Evolutionary conservation across 129 eudicot species (phyloP), one percentile per base, ranked within the genome.

Genomic region (Rutidosis leptorrhynchoides): DNA sequence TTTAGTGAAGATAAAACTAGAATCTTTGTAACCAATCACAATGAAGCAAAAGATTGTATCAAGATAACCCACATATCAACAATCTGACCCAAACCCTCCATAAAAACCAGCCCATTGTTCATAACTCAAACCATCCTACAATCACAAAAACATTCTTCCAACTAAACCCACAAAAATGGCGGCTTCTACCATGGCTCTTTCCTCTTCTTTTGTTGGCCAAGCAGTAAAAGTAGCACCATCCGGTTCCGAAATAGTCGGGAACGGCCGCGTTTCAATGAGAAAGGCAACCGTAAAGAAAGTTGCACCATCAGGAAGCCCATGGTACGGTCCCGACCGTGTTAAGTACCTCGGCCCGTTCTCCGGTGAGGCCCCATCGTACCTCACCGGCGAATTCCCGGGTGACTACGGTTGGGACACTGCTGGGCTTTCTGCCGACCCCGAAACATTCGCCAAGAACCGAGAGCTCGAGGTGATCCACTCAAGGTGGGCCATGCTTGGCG

Each of bases 401-500:
- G 80, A 76, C 70, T 76, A 76, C 70, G 80, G 80, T 15, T 76
- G 80, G 80, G 80, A 76, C 80, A 76, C 80, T 11, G 80, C 80
- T 0, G 80, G 80, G 40, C 80, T 76, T 5, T 76, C 80, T 3
- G 80, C 80, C 1, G 80, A 76, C 22, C 80, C 80, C 1, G 80
- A 76, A 7, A 76, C 80, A 0, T 76, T 76, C 64, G 75, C 80
- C 57, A 76, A 76, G 80, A 76, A 76, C 80, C 80, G 80, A 4
- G 80, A 76, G 75, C 80, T 76, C 19, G 80, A 76, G 60, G 80
- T 76, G 23, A 76, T 76, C 77, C 81, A 77, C 63, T 55, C 52
- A 62, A 68, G 87, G 32, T 83, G 87, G 87, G 87, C 87, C 77
- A 83, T 83, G 87, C 84, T 83, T 14, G 87, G 81, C 1, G 81